Percentiles rank a stretch among this genome's conserved stretches.
Conservation (phyloP, 2,329 filamentous ascomycete genomes). For the Rhynchosporium secalis region DNA sequence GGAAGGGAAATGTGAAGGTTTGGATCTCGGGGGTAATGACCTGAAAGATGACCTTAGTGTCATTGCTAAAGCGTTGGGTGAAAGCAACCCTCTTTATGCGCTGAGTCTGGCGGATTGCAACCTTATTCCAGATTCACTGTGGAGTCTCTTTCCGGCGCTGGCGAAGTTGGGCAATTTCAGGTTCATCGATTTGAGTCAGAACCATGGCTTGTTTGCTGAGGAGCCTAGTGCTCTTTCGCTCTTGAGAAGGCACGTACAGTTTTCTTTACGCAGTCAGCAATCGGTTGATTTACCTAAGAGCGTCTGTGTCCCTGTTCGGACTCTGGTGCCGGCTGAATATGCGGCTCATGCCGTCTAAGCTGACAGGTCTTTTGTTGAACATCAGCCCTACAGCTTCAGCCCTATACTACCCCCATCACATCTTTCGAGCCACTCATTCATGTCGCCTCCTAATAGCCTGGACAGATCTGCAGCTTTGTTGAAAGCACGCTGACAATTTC, state of each 20-base stretch:
- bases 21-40: slow-evolving; percentile 88
- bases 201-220: slow-evolving; percentile 73
- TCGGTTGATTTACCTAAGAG: slow-evolving; percentile 1
- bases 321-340: slow-evolving; percentile 25
- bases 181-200: slow-evolving; percentile 92
- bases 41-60: slow-evolving; percentile 55
- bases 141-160: slow-evolving; percentile 72
- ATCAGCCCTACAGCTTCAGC: slow-evolving; percentile 25
- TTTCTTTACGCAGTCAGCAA: slow-evolving; percentile 13
- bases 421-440: slow-evolving; percentile 11
- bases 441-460: slow-evolving; percentile 1
- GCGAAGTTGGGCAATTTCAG: slow-evolving; percentile 70
- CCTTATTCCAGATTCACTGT: slow-evolving; percentile 70
- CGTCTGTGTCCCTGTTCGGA: slow-evolving; percentile 11
- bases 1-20: slow-evolving; percentile 76
- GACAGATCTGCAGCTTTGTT: neutral
- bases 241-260: slow-evolving; percentile 65
- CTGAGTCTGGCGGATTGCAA: slow-evolving; percentile 86
- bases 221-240: slow-evolving; percentile 72
- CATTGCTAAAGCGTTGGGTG: slow-evolving; percentile 53
- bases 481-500: slow-evolving; percentile 27
- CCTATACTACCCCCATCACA: slow-evolving; percentile 3
- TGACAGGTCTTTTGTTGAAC: slow-evolving; percentile 14
- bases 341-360: slow-evolving; percentile 28
- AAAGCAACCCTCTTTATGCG: slow-evolving; percentile 67